Base-by-base conservation (phyloP, 1,284 basidiomycete species). In the Phlebopus sp. region DNA sequence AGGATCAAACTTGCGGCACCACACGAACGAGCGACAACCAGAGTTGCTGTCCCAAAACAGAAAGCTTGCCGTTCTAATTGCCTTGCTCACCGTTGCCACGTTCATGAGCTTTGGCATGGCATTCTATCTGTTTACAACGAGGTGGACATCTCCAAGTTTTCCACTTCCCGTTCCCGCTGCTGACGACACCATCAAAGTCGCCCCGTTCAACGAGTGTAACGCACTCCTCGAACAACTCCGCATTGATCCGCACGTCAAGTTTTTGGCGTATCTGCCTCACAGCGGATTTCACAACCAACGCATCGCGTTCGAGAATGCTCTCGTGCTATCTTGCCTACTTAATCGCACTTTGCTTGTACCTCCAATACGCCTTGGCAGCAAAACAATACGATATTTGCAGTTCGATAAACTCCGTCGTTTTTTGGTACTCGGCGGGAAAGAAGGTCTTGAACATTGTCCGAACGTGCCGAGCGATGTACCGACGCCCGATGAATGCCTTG, bases 281-380 rank as follows among this genome's bases (percentile, higher is more conserved):
- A 85, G 82, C 54, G 87, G 88, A 2, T 86, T 88, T 55, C 86
- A 91, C 66, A 92, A 91, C 63, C 88, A 92, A 68, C 81, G 88
- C 31, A 89, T 92, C 52, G 82, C 86, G 21, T 74, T 92, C 51
- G 86, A 91, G 64, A 92, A 92, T 56, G 87, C 86, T 10, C 74
- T 91, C 27, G 73, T 82, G 11, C 74, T 91, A 44, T 75, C 88
- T 7, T 71, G 69, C 53, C 62, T 86, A 25, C 74, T 90, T 45
- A 84, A 86, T 64, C 84, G 87, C 47, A 91, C 86, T 9, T 71
- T 91, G 31, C 74, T 91, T 51, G 67, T 90, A 27, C 87, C 90
- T 17, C 83, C 84, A 10, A 72, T 84, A 19, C 79, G 82, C 44
- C 76, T 90, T 4, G 86, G 86, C 29, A 64, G 56, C 41, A 77